Evolutionary conservation across 257 asterid species (phyloP).

Genomic region (Sherardia arvensis): DNA sequence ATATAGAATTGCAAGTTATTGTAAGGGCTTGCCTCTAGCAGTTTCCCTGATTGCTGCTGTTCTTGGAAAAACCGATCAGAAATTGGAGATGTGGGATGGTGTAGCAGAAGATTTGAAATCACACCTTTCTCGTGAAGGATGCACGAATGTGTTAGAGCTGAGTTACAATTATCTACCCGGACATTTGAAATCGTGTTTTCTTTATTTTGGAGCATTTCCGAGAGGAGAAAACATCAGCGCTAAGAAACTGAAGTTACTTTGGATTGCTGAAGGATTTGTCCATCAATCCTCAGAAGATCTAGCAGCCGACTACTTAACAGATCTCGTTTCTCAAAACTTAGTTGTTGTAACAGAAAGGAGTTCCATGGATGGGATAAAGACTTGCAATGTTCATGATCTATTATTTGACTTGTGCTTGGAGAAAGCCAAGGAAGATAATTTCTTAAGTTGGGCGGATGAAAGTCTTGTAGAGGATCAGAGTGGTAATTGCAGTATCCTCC

Average conservation of each 20-base stretch:
- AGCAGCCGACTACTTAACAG: not conserved
- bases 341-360: not conserved
- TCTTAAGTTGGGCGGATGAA: not conserved
- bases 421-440: not conserved
- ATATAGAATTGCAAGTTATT: not conserved
- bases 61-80: not conserved
- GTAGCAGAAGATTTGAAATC: not conserved
- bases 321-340: not conserved
- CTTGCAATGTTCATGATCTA: not conserved
- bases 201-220: not conserved
- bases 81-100: not conserved
- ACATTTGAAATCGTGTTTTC: not conserved
- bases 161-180: not conserved
- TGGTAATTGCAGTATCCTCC: not conserved
- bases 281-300: not conserved
- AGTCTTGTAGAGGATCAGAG: not conserved
- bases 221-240: not conserved
- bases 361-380: not conserved
- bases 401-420: not conserved
- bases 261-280: conserved; percentile 4
- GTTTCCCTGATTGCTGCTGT: not conserved
- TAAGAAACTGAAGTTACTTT: not conserved
- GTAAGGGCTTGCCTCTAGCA: conserved; percentile 1
- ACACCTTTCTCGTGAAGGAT: not conserved
- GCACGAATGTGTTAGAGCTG: not conserved